Evolutionary conservation across 768 basidiomycete genomes (phyloP).

Genomic region (Gyrodon lividus): DNA sequence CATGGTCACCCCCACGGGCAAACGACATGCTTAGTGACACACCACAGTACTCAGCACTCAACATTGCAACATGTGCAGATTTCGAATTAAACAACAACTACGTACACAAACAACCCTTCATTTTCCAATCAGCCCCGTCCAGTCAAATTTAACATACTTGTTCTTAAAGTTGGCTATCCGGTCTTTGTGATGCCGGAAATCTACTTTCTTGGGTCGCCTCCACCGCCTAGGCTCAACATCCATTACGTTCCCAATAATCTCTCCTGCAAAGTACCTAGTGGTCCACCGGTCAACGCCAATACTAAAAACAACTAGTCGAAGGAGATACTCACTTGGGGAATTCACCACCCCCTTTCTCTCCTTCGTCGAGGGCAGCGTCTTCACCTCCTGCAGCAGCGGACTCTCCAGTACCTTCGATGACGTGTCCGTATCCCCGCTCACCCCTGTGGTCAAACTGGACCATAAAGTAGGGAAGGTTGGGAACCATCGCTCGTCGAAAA

Average conservation of each 20-base stretch:
- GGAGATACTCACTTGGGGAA: conserved; percentile 69
- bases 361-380: conserved; percentile 70
- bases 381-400: conserved; percentile 60
- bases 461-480: conserved; percentile 98
- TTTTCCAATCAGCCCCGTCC: conserved; percentile 71
- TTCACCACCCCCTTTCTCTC: conserved; percentile 87
- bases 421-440: conserved; percentile 96
- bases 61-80: too few relatives aligned
- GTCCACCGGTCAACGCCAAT: conserved; percentile 6
- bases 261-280: conserved; percentile 81
- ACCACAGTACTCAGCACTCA: too few relatives aligned
- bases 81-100: too few relatives aligned
- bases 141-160: conserved; percentile 79
- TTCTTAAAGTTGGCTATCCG: conserved; percentile 68
- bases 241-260: conserved; percentile 58
- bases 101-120: conserved; percentile 6
- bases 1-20: too few relatives aligned
- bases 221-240: conserved; percentile 86
- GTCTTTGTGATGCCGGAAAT: conserved; percentile 66
- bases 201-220: conserved; percentile 76
- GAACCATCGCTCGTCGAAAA: conserved; percentile 92
- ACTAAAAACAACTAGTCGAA: not conserved
- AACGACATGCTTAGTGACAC: too few relatives aligned
- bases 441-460: conserved; percentile 98
- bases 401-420: conserved; percentile 88